Evolutionary conservation across 805 yeast genomes (phyloP).

Genomic region (Barnettozyma salicaria): DNA sequence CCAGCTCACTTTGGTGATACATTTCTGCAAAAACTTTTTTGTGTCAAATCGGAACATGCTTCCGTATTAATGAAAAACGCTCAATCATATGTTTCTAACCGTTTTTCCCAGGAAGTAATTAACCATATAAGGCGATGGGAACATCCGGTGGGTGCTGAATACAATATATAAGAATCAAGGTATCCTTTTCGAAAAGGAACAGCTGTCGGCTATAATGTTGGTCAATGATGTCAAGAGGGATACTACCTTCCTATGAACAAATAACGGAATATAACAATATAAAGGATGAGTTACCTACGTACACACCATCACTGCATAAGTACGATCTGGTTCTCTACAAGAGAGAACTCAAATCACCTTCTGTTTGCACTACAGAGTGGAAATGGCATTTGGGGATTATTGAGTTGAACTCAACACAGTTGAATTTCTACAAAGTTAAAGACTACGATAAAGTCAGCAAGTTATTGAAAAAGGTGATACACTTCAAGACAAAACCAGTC

Average conservation of each 20-base stretch:
- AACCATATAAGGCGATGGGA: too few species aligned
- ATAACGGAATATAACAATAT: background rate
- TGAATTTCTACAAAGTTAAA: constrained; percentile 10
- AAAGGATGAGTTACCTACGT: constrained; percentile 4
- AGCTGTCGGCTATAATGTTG: background rate
- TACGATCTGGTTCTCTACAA: constrained; percentile 8
- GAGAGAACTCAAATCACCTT: constrained; percentile 12
- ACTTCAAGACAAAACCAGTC: constrained; percentile 3
- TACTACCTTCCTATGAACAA: background rate
- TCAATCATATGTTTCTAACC: too few species aligned
- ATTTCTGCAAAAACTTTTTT: background rate
- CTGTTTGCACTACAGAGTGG: constrained; percentile 9
- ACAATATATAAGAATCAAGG: background rate
- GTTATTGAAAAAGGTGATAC: constrained; percentile 2
- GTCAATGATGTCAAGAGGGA: background rate
- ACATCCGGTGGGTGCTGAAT: too few species aligned
- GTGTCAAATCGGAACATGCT: background rate
- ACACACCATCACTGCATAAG: constrained; percentile 5
- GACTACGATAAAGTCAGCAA: constrained; percentile 1
- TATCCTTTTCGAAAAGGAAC: background rate
- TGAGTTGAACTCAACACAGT: constrained; percentile 14
- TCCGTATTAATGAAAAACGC: too few species aligned
- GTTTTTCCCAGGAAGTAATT: too few species aligned
- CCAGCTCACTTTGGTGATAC: too few species aligned
- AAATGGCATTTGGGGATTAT: constrained; percentile 10